phyloP scores from a whole-genome alignment of 2,329 filamentous ascomycete genomes.

The Byssochlamys sp. region DNA sequence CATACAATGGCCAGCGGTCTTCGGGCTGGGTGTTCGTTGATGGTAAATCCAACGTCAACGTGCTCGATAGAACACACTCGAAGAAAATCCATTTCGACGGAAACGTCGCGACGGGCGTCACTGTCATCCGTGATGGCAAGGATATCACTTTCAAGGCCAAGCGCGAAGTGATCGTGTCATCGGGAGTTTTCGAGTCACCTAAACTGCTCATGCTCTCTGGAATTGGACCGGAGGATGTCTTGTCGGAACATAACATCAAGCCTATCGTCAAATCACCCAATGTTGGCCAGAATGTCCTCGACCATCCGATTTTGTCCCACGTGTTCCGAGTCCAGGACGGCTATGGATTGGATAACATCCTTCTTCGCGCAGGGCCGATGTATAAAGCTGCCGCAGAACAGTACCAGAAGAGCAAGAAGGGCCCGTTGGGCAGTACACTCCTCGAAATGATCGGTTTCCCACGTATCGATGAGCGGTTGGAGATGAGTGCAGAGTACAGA shows the following conservation, averaged over 20 bases:
- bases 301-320: constrained; percentile 32
- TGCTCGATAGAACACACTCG: constrained; percentile 40
- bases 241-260: constrained; percentile 15
- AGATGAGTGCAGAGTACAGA: constrained; percentile 39
- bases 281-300: constrained; percentile 20
- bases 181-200: constrained; percentile 44
- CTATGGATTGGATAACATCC: constrained; percentile 27
- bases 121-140: constrained; percentile 33
- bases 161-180: constrained; percentile 40
- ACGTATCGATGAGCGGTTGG: constrained; percentile 44
- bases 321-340: constrained; percentile 36
- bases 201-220: constrained; percentile 44
- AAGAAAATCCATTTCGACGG: constrained; percentile 45
- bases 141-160: constrained; percentile 39
- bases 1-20: constrained; percentile 47
- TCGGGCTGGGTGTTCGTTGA: constrained; percentile 43
- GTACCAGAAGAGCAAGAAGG: constrained; percentile 34
- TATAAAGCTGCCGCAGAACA: constrained; percentile 23
- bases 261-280: constrained; percentile 22
- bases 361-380: constrained; percentile 28
- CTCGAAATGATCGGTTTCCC: constrained; percentile 47
- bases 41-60: constrained; percentile 45
- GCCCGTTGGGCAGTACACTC: constrained; percentile 27
- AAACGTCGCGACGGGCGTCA: constrained; percentile 36
- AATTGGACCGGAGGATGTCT: constrained; percentile 28